Base-by-base conservation (phyloP, 2,329 filamentous ascomycete genomes). In the Sarocladium oryzae region DNA sequence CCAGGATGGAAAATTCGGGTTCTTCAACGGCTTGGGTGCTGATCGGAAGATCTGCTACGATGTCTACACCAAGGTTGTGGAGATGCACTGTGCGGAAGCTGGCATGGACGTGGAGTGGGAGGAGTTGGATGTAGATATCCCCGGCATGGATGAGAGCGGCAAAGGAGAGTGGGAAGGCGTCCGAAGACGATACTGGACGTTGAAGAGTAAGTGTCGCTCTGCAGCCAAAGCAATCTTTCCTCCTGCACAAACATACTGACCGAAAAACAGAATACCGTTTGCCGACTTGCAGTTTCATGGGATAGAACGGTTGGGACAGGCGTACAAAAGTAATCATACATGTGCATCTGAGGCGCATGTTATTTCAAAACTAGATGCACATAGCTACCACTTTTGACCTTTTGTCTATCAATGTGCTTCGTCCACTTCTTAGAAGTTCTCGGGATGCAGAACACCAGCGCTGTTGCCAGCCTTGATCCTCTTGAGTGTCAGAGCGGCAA, bases 11-110 rank as follows among this genome's bases (percentile, higher is more conserved):
- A 78, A 85, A 8, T 95, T 95, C 64, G 85, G 91, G 56, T 95
- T 92, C 68, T 89, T 95, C 65, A 90, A 95, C 62, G 90, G 93
- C 0, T 82, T 97, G 53, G 93, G 93, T 1, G 93, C 93, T 2
- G 93, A 99, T 69, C 77, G 93, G 41, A 85, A 85, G 66, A 85
- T 97, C 55, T 96, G 89, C 69, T 97, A 97, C 68, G 93, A 97
- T 70, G 91, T 99, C 21, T 97, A 97, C 69, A 88, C 85, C 50
- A 89, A 88, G 66, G 89, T 97, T 2, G 86, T 89, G 2, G 92
- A 97, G 69, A 85, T 96, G 76, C 90, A 97, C 68, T 75, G 95
- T 20, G 82, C 86, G 55, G 91, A 97, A 58, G 89, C 89, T 9
- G 91, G 91, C 1, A 80, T 96, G 58, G 92, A 97, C 61, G 82